Evolutionary conservation across 441 rosid species (phyloP), one percentile per base, ranked within the genome.

Genomic region (Croton laevigatus): DNA sequence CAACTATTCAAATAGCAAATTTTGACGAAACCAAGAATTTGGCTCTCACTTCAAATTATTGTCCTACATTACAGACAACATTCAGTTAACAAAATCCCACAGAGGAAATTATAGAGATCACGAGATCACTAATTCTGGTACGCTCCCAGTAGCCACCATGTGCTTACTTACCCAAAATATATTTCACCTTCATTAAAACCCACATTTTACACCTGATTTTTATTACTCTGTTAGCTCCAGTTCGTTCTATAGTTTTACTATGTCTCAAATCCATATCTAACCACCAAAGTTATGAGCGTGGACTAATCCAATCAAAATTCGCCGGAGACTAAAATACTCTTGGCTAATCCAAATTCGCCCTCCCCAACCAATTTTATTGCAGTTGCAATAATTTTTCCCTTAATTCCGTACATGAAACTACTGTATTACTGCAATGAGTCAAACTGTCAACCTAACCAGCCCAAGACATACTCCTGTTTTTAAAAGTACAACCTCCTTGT

Each of bases 121-220:
- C 75, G 72, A 66, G 68, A 71, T 66, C 65, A 62, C 59, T 62
- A 10, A 6, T 32, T 40, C 17, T 3, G 38, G 19, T 58, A 61
- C 34, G 61, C 73, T 70, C 61, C 54, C 44, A 61, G 57, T 69
- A 23, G 49, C 69, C 60, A 52, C 60, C 60, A 36, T 52, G 70
- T 66, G 36, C 44, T 40, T 40, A 6, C 0, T 40, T 6, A 40
- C 10, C 42, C 9, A 40, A 8, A 40, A 9, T 40, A 6, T 6
- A 40, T 38, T 8, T 40, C 10, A 40, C 1, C 9, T 5, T 1
- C 1, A 8, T 38, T 55, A 20, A 59, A 34, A 60, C 7, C 22
- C 64, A 38, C 5, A 32, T 58, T 20, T 44, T 62, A 5, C 36
- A 62, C 48, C 13, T 59, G 45, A 14, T 59, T 16, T 59, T 16